phyloP scores from a whole-genome alignment of 371 early-diverging fungal genomes.

The Mucor ambiguus region DNA sequence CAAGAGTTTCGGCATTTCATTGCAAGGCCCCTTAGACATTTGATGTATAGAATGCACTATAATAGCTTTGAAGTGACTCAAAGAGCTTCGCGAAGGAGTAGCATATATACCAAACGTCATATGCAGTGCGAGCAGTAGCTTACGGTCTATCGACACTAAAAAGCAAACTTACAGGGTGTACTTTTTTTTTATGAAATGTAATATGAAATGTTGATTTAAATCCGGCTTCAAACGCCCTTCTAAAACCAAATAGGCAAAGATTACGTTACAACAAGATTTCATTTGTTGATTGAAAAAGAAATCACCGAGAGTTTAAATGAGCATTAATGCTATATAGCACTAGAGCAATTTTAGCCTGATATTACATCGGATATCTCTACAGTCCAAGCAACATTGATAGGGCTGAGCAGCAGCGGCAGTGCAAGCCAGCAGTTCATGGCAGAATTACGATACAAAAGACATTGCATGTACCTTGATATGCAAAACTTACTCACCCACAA shows the following conservation, averaged over 20 bases:
- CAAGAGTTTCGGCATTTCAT: constrained; percentile 1
- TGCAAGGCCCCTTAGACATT: background rate
- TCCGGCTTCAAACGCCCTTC: background rate
- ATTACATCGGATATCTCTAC: background rate
- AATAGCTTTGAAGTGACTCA: background rate
- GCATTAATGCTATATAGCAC: background rate
- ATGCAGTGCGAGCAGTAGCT: background rate
- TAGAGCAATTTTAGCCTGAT: background rate
- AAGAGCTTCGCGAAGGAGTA: background rate
- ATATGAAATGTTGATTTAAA: background rate
- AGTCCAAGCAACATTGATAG: background rate
- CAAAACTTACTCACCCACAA: background rate
- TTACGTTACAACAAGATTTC: background rate
- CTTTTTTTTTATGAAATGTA: background rate
- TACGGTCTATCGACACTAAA: background rate
- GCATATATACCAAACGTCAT: background rate
- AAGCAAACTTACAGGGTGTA: background rate
- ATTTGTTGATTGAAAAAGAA: background rate
- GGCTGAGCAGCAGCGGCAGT: background rate
- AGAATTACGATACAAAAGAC: background rate
- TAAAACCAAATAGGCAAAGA: background rate
- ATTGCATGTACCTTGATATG: background rate
- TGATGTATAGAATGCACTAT: background rate
- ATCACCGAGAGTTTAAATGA: background rate
- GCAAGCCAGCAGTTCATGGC: background rate